Base-by-base conservation (phyloP, 1,284 basidiomycete species). In the Vanrija sp. region DNA sequence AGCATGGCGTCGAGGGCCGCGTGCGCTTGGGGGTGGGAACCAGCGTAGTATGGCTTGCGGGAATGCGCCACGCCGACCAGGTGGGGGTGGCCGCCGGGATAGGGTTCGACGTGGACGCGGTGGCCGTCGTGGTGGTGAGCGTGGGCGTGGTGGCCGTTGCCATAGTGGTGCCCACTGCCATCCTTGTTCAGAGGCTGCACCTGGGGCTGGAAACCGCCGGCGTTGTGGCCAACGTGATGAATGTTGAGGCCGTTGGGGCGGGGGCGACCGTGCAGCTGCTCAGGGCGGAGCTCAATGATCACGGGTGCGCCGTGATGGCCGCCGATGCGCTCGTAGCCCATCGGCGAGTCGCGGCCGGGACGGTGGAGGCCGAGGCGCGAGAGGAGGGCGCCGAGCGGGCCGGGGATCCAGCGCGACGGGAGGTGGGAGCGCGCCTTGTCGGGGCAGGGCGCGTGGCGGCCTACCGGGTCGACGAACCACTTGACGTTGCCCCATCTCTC, bases 311-410 rank as follows among this genome's bases (percentile, higher is more conserved):
- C 24, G 24, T 25, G 24, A 9, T 25, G 24, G 24, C 24, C 24
- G 24, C 24, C 24, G 24, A 25, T 4, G 9, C 24, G 24, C 24
- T 25, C 24, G 9, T 5, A 25, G 24, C 24, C 24, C 24, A 25
- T 25, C 12, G 31, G 31, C 31, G 10, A 31, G 31, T 9, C 31
- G 31, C 31, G 5, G 31, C 24, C 7, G 42, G 14, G 7, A 22
- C 20, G 22, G 41, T 31, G 27, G 22, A 49, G 20, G 20, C 48
- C 48, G 14, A 49, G 48, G n/a, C 48, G 48, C 20, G 48, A 43
- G 27, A 49, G 48, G 15, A 49, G 23, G 8, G 43, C 35, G 10
- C n/a, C 12, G 23, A 51, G 35, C 7, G 42, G 43, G 12, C 49
- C 36, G 24, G 49, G 49, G 10, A 44, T 19, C 49, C 49, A 45